Percentiles rank a stretch among this genome's conserved stretches.
phyloP scores from a whole-genome alignment of 495 filamentous ascomycete species.

The Clohesyomyces aquaticus region DNA sequence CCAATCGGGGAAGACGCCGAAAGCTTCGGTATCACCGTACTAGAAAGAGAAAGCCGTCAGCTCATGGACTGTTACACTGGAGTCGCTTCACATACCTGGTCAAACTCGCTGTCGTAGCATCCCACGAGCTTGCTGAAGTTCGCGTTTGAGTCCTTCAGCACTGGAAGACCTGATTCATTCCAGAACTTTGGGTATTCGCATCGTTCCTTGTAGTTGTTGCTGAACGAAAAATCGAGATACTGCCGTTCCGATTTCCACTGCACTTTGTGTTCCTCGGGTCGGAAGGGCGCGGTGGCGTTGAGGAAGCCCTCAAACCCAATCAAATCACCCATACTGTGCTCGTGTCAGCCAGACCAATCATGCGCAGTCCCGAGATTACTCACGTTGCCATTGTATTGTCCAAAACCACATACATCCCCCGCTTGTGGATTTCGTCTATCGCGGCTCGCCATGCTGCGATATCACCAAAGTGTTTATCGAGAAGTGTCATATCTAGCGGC shows the following conservation, averaged over 20 bases:
- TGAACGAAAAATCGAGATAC: conserved; percentile 63
- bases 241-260: conserved; percentile 50
- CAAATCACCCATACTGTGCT: conserved; percentile 51
- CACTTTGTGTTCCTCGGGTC: conserved; percentile 51
- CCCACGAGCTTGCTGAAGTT: conserved; percentile 54
- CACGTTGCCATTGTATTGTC: conserved; percentile 74
- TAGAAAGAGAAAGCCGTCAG: conserved; percentile 40
- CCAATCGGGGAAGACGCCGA: conserved; percentile 71
- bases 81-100: conserved; percentile 44
- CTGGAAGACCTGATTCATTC: conserved; percentile 62
- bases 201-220: conserved; percentile 60
- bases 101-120: conserved; percentile 72
- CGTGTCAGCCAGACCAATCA: too few species aligned
- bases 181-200: conserved; percentile 71
- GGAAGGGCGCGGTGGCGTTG: conserved; percentile 52
- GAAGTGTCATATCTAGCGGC: conserved; percentile 68
- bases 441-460: conserved; percentile 66
- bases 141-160: conserved; percentile 50
- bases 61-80: not conserved
- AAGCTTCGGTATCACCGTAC: conserved; percentile 70
- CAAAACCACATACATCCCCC: conserved; percentile 72
- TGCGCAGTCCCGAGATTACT: too few species aligned
- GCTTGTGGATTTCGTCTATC: conserved; percentile 67
- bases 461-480: conserved; percentile 70
- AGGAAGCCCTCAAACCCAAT: conserved; percentile 54